Base-by-base conservation (phyloP, 176 grass and related monocot species). In the Oryza longistaminata region DNA sequence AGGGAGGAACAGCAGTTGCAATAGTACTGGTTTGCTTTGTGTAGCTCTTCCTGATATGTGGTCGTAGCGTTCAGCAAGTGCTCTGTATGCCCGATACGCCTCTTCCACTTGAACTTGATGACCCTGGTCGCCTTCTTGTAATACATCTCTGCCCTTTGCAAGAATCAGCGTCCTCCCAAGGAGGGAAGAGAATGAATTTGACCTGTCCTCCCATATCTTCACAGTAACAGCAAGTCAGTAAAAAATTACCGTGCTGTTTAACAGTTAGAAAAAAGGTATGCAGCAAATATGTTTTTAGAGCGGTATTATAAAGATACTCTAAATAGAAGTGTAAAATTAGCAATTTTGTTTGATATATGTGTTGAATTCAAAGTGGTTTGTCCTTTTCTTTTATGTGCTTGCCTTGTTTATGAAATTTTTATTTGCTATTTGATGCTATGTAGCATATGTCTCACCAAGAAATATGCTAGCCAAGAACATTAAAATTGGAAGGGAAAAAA, bases 1-100 rank as follows among this genome's bases (percentile, higher is more conserved):
- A 11, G 95, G 95, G 79, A 98, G 95, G n/a, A n/a, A n/a, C n/a
- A 58, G 89, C 93, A 35, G 80, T 92, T 82, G 91, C 96, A 46
- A 98, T 91, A 21, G 91, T 98, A 53, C n/a, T 95, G 96, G 46
- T 98, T 98, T 84, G 96, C 93, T 76, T 98, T 98, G 71, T 98
- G 93, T 68, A 95, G 79, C 67, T 98, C 96, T n/a, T 19, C 93
- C 93, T 48, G 96, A 98, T 53, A 98, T 89, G 66, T 93, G 93
- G 40, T 95, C 96, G 6, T 98, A 98, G 44, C 96, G 89, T 78
- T 98, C 93, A 19, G 93, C 95, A 27, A 98, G 82, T 11, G 91
- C 93, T 76, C 91, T 87, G 45, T 97, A 97, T 34, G 92, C 88
- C 10, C 87, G 58, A 74, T 98, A 98, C 12, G 93, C 87, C 80